These are phyloP conservation scores for Stemphylium lycopersici DNA, from an alignment of 2,329 filamentous ascomycete genomes.

Conservation along the genomic window DNA sequence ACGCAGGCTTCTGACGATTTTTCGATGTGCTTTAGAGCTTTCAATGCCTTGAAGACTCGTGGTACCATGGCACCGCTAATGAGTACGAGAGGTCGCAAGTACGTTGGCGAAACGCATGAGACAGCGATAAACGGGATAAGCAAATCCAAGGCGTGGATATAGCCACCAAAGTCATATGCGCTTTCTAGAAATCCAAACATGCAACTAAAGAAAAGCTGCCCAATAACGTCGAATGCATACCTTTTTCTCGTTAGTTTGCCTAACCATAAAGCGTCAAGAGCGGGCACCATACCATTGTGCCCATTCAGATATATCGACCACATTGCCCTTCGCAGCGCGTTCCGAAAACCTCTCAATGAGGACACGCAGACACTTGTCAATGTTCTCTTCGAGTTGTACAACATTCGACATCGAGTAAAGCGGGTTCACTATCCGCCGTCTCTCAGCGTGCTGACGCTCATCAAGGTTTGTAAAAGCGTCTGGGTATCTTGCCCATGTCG, in stretches of 20 bases:
- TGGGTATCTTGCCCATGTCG: slow-evolving; percentile 4
- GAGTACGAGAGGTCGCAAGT: neutral
- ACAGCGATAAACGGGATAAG: neutral
- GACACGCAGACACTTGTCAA: slow-evolving; percentile 1
- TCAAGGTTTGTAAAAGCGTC: slow-evolving; percentile 10
- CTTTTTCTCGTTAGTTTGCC: neutral
- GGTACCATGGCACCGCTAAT: neutral
- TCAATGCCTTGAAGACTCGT: neutral
- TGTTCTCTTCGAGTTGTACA: neutral
- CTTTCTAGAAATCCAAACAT: slow-evolving; percentile 6
- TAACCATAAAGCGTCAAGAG: too few species aligned
- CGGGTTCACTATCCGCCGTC: slow-evolving; percentile 9
- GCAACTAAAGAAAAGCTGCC: slow-evolving; percentile 13
- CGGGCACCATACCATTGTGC: neutral
- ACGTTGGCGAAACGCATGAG: neutral
- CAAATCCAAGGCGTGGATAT: neutral
- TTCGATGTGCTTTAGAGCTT: neutral
- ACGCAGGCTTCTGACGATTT: neutral
- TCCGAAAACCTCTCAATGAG: neutral
- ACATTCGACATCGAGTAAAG: slow-evolving; percentile 14
- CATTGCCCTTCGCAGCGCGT: neutral
- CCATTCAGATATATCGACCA: slow-evolving; percentile 2
- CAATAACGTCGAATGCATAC: slow-evolving; percentile 16
- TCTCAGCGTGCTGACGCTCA: slow-evolving; percentile 5
- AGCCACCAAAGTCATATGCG: neutral